Evolutionary conservation across 2,329 filamentous ascomycete species (phyloP), one percentile per base, ranked within the genome.

Genomic region (Penicillium janthinellum): DNA sequence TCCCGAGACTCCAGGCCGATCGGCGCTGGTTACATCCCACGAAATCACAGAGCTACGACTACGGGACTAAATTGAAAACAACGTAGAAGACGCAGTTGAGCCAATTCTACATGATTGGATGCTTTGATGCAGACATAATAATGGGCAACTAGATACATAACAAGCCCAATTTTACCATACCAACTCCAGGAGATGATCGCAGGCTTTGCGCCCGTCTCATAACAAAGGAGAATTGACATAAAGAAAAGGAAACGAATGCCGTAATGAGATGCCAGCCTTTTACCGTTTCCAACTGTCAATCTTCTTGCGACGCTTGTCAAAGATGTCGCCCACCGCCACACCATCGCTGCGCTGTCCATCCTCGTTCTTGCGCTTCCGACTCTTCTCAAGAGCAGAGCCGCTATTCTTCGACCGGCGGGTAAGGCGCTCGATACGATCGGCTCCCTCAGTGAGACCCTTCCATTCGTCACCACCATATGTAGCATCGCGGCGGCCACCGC

Each of bases 401-500:
- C 82, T 81, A 38, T 82, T 81, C 61, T 82, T 82, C 75, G 87
- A 91, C 72, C 86, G 85, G 76, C 86, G 87, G 6, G 93, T 97
- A 71, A 96, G 81, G 63, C 88, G 84, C 68, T 92, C 89, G 76
- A 97, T 96, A 47, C 94, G 84, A 77, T 96, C 91, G 54, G 93
- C 86, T 7, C 92, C 92, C 73, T 93, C 89, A 58, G 91, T 91
- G 47, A 99, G 80, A 28, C 90, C 88, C 64, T 89, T 86, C 91
- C 92, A 98, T 73, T 98, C 95, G 78, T 98, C 95, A 54, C 95
- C 95, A 62, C 94, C 94, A 78, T 90, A 97, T 76, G 82, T 88
- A 78, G 70, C 79, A 73, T 81, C 77, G 58, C 70, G 70, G 37
- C 75, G 72, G 38, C 75, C 74, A 39, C 77, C 74, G 39, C 77